Evolutionary conservation across 176 grass and related monocot genomes (phyloP), one percentile per base, ranked within the genome.

Genomic region (Ananas comosus): DNA sequence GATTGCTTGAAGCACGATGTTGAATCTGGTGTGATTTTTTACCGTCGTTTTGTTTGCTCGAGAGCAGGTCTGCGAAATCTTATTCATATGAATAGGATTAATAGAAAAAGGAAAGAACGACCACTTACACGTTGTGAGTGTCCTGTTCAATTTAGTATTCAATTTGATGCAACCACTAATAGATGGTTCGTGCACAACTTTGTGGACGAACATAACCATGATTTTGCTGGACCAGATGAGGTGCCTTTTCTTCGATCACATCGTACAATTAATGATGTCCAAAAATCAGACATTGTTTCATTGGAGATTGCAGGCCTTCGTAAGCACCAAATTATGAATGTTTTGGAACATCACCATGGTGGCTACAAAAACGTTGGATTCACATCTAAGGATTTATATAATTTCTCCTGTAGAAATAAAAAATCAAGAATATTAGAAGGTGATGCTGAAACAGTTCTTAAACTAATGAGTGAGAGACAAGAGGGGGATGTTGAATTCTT

Each of bases 121-220:
- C 22, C 22, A 23, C 1, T 0, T 1, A 23, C 22, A 23, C 1
- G 22, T 23, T 23, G 22, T 23, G 22, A 23, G 22, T 23, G 22
- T 23, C 22, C 1, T 23, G 22, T 23, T 23, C 22, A 23, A 23
- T 23, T 23, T 23, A 23, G 22, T 53, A 53, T 53, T 53, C 51
- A 77, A 68, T 50, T 77, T 57, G 49, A 77, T 77, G 53, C 25
- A 18, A 48, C 14, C 33, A 77, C 23, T 18, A 64, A 64, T 28
- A 52, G 69, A 33, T 77, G 64, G 64, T 69, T 52, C 69, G 64
- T 77, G 28, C 17, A 17, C 29, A 47, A 33, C 47, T 78, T 78
- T 67, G 29, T 69, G 68, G 28, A 78, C 57, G 51, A 47, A 58
- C 74, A 76, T 76, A 78, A 78, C 16, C 50, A 70, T 53, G 16